Evolutionary conservation across 106 monocot genomes (phyloP), one percentile per base, ranked within the genome.

Genomic region (Acanthochlamys bracteata): DNA sequence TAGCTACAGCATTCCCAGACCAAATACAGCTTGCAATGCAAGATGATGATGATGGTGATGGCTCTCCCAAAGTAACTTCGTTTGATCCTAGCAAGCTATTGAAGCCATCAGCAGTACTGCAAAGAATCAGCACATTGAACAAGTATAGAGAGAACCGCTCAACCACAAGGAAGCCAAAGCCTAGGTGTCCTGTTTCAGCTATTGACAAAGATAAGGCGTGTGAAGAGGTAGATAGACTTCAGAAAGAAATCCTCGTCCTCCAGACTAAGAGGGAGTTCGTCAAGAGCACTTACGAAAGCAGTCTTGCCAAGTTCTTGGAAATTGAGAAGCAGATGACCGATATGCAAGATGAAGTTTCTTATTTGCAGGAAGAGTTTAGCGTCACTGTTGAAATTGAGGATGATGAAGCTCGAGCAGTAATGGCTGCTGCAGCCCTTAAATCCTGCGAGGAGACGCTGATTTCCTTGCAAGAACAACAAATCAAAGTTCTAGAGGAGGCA

Each of bases 221-320:
- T 40, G 63, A 63, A 24, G 63, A 63, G 63, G 45, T 63, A 41
- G 63, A 63, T 45, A 63, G 63, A 43, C 43, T 63, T 45, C 63
- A 63, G 43, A 63, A 63, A 20, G 63, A 42, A 63, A 63, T 63
- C 63, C 43, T 63, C 17, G 63, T 63, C 14, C 43, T 63, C 11
- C 63, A 63, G 43, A 63, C 63, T 20, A 20, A 63, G 63, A 63
- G 20, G 11, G 63, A 63, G 43, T 63, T 63, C 13, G 23, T 63
- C 43, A 63, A 63, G 42, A 45, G 63, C 45, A 41, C 63, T 46
- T 63, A 63, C 14, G 63, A 63, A 22, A 63, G 43, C 23, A 42
- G 63, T 41, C 23, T 63, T n/a, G 43, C 43, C n/a, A 63, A 63
- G 43, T 63, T 11, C 63, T 63, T 63, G 63, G 63, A 63, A 39